phyloP scores from a whole-genome alignment of 225 moss, liverwort and hornwort species.

The Marchantia polymorpha region DNA sequence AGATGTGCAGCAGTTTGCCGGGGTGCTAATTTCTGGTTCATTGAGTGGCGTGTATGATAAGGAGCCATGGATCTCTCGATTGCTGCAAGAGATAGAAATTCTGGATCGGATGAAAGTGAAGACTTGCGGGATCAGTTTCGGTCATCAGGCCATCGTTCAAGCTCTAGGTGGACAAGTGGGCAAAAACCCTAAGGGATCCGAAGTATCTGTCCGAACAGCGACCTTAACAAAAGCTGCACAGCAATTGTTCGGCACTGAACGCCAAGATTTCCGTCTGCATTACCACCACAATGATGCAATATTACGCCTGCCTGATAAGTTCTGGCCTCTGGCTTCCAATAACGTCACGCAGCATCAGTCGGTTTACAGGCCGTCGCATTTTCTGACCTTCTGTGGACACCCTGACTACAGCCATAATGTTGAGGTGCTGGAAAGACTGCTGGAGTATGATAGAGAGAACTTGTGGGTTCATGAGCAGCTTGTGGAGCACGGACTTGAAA shows the following conservation, averaged over 20 bases:
- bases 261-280: constrained; percentile 66
- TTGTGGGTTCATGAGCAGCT: constrained; percentile 91
- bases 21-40: constrained; percentile 82
- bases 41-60: constrained; percentile 82
- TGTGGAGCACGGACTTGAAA: constrained; percentile 69
- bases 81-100: constrained; percentile 68
- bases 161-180: constrained; percentile 77
- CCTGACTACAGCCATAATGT: constrained; percentile 82
- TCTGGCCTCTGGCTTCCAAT: constrained; percentile 67
- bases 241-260: constrained; percentile 56
- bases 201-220: constrained; percentile 76
- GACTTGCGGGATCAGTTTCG: constrained; percentile 94
- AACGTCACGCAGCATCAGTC: constrained; percentile 83
- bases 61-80: constrained; percentile 71
- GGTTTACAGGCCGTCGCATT: constrained; percentile 32
- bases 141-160: constrained; percentile 87
- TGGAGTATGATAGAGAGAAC: constrained; percentile 81
- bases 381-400: constrained; percentile 51
- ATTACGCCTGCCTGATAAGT: constrained; percentile 54
- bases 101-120: constrained; percentile 64
- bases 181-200: constrained; percentile 89
- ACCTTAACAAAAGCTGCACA: constrained; percentile 60
- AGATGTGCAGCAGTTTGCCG: constrained; percentile 60
- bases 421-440: constrained; percentile 63
- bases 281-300: constrained; percentile 95